Conservation (phyloP, 495 filamentous ascomycete genomes). For the Talaromyces ruber region DNA sequence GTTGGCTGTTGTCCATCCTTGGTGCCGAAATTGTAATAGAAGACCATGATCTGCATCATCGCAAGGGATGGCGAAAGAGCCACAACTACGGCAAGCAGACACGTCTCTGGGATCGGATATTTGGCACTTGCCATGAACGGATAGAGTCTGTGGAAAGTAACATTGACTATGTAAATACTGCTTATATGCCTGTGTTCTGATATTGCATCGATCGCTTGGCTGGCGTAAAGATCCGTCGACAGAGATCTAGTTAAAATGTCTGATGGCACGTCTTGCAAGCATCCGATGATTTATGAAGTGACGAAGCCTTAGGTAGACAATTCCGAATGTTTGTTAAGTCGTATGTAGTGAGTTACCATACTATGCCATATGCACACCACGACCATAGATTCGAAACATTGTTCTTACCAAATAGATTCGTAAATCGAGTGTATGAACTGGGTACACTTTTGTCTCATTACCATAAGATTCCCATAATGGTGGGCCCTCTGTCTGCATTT, state of each 20-base stretch:
- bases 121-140: conserved; percentile 24
- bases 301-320: background rate
- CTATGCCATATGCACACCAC: too few species aligned
- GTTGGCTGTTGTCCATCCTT: conserved; percentile 18
- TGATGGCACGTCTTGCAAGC: too few species aligned
- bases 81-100: conserved; percentile 34
- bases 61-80: conserved; percentile 32
- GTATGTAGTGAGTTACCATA: too few species aligned
- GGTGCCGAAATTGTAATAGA: conserved; percentile 27
- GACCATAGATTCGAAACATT: too few species aligned
- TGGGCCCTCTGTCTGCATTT: background rate
- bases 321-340: too few species aligned
- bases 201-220: background rate
- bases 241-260: background rate
- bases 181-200: conserved; percentile 23
- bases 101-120: conserved; percentile 30
- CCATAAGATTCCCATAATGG: background rate
- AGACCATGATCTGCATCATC: conserved; percentile 32
- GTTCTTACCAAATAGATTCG: too few species aligned
- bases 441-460: too few species aligned
- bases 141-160: conserved; percentile 21
- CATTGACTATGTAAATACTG: conserved; percentile 23
- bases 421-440: background rate
- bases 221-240: background rate
- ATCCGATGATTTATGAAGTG: background rate